phyloP scores from a whole-genome alignment of 139 green algal genomes.

The Ettlia oleoabundans region DNA sequence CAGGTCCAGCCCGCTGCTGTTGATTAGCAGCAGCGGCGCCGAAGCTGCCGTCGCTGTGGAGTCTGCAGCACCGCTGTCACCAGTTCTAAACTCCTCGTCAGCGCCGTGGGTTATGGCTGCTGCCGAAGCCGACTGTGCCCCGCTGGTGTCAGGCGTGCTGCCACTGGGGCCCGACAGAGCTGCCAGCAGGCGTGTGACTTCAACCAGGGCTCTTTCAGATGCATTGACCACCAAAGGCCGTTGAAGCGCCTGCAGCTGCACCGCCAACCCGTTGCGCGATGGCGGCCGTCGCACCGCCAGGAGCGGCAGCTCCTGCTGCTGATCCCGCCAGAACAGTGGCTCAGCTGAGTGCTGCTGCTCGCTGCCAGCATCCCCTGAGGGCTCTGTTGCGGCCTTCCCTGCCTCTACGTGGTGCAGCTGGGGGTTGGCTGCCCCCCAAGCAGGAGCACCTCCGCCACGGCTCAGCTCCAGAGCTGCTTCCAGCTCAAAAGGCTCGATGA shows the following conservation, averaged over 20 bases:
- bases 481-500: slow-evolving; percentile 28
- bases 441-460: neutral
- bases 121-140: neutral
- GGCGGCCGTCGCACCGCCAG: slow-evolving; percentile 23
- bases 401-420: neutral
- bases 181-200: slow-evolving; percentile 4
- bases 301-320: slow-evolving; percentile 19
- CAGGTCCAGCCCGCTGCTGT: slow-evolving; percentile 25
- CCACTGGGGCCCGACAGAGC: neutral
- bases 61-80: neutral
- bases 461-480: neutral
- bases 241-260: slow-evolving; percentile 1
- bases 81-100: neutral
- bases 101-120: too few species aligned
- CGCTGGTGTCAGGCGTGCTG: too few species aligned
- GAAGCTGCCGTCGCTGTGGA: neutral
- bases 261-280: neutral
- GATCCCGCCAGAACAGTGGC: slow-evolving; percentile 9
- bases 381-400: neutral
- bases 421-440: neutral
- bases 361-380: too few species aligned
- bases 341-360: neutral
- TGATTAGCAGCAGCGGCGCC: slow-evolving; percentile 27
- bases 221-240: slow-evolving; percentile 27
- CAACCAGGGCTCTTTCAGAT: neutral